phyloP scores from a whole-genome alignment of 345 rosid genomes.

The Eucalyptus regnans region DNA sequence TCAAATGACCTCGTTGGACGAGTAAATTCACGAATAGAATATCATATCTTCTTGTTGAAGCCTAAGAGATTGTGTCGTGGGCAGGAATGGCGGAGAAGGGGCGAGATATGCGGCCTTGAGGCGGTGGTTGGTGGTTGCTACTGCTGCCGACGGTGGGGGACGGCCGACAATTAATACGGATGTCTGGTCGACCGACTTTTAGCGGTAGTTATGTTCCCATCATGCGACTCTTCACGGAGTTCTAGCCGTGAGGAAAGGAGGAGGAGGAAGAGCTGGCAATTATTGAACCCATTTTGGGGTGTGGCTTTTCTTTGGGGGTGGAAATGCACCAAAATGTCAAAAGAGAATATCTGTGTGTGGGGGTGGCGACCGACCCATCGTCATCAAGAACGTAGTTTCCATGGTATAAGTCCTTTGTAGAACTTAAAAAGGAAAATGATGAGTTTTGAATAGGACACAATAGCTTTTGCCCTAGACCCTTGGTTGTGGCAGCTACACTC shows the following conservation, averaged over 20 bases:
- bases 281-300: background rate
- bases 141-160: background rate
- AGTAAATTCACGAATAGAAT: background rate
- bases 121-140: background rate
- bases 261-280: background rate
- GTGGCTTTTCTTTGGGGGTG: background rate
- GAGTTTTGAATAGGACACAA: background rate
- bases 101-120: background rate
- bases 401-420: background rate
- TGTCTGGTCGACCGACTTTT: background rate
- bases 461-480: background rate
- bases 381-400: background rate
- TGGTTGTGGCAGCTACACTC: background rate
- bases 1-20: background rate
- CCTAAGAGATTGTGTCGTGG: background rate
- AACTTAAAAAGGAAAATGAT: background rate
- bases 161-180: background rate
- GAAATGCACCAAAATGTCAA: background rate
- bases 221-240: background rate
- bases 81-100: background rate
- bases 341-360: background rate
- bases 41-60: background rate
- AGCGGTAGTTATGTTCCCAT: background rate
- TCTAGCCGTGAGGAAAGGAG: background rate
- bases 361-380: background rate